Conservation (phyloP, 1,284 basidiomycete genomes). For the Dichomitus squalens region DNA sequence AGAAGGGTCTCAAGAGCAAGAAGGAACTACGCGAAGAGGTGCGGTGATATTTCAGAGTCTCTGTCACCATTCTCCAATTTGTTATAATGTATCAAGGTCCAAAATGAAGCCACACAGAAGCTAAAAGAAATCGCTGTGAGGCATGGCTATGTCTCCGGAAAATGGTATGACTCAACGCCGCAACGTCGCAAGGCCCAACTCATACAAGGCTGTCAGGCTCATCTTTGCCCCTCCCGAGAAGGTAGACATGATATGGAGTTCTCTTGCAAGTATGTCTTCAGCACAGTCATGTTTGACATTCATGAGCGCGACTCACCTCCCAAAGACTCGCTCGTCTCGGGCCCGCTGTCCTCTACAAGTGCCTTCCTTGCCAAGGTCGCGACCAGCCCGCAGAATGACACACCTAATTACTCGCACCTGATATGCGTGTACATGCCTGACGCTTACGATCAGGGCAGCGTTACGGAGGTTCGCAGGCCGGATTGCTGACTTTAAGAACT, state of each 20-base stretch:
- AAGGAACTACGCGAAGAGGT: conserved; percentile 73
- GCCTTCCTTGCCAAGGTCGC: conserved; percentile 63
- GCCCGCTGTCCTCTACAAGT: conserved; percentile 57
- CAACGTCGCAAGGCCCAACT: background rate
- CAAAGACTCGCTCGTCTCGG: conserved; percentile 60
- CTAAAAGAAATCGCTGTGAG: conserved; percentile 59
- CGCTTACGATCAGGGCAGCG: conserved; percentile 62
- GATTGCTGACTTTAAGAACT: background rate
- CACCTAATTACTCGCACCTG: conserved; percentile 56
- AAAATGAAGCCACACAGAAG: conserved; percentile 55
- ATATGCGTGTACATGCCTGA: conserved; percentile 74
- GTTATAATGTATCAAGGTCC: conserved; percentile 42
- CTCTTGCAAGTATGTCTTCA: conserved; percentile 49
- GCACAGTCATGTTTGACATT: background rate
- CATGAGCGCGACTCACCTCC: background rate
- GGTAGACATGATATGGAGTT: conserved; percentile 62
- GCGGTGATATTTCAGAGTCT: conserved; percentile 14
- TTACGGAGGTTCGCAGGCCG: conserved; percentile 49
- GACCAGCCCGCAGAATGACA: conserved; percentile 54
- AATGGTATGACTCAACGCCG: conserved; percentile 51
- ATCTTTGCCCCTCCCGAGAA: conserved; percentile 62
- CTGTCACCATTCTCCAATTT: background rate
- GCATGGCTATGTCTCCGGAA: conserved; percentile 57
- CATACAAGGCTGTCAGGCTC: conserved; percentile 45
- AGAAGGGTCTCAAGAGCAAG: conserved; percentile 69